Percentiles rank a stretch among this genome's conserved stretches.
Conservation (phyloP, 371 early-diverging fungal genomes). For the Choanephora cucurbitarum region DNA sequence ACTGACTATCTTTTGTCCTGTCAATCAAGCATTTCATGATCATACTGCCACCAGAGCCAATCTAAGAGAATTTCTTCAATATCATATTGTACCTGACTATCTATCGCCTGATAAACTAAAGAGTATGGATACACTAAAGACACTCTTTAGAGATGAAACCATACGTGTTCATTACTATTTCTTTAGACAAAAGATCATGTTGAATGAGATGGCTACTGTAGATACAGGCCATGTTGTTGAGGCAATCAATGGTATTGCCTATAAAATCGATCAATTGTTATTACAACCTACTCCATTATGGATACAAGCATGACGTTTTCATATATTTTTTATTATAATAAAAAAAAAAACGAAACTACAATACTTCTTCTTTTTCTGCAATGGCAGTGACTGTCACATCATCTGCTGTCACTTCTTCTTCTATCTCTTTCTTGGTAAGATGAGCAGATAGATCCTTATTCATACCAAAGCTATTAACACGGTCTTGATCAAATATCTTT, state of each 20-base stretch:
- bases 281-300: slow-evolving; percentile 26
- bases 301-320: background rate
- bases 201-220: slow-evolving; percentile 37
- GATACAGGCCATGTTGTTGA: slow-evolving; percentile 32
- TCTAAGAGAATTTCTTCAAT: slow-evolving; percentile 33
- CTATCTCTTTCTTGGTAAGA: slow-evolving; percentile 42
- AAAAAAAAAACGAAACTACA: too few species aligned
- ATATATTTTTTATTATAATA: too few species aligned
- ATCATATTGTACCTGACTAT: slow-evolving; percentile 39
- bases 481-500: slow-evolving; percentile 51
- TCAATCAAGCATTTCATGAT: slow-evolving; percentile 42
- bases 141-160: slow-evolving; percentile 21
- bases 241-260: slow-evolving; percentile 49
- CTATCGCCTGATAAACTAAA: slow-evolving; percentile 16
- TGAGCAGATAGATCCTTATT: slow-evolving; percentile 57
- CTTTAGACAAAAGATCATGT: slow-evolving; percentile 19
- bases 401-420: background rate
- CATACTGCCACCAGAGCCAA: slow-evolving; percentile 18
- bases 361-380: background rate
- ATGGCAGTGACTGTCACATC: background rate
- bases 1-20: slow-evolving; percentile 46
- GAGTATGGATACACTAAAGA: slow-evolving; percentile 22
- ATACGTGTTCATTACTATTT: slow-evolving; percentile 37
- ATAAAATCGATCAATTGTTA: slow-evolving; percentile 40
- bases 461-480: slow-evolving; percentile 61